Base-by-base conservation (phyloP, 768 basidiomycete species). In the Exidia glandulosa region DNA sequence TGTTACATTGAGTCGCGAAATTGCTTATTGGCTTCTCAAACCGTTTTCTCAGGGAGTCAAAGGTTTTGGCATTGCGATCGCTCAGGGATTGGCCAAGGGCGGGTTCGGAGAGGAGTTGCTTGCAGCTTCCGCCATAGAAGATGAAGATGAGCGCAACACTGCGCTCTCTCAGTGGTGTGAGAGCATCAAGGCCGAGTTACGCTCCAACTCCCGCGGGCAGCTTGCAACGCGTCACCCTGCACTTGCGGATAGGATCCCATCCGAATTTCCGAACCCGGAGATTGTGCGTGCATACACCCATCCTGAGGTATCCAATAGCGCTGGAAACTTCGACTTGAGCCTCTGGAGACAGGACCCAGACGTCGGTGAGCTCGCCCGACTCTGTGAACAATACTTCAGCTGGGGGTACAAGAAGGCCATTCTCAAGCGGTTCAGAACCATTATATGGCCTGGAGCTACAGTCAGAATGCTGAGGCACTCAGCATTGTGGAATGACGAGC, bases 341-440 rank as follows among this genome's bases (percentile, higher is more conserved):
- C 66, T 68, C 59, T 83, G 81, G 80, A 66, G 66, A 33, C 67
- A 71, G 57, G 88, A 91, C 61, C 86, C 87, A 0, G 82, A 87
- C 64, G 72, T 90, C 1, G 80, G 79, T 14, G 82, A 80, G 58
- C 79, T 94, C 16, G 92, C 94, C 0, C 80, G 74, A 7, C 76
- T 85, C 3, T 94, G 92, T 74, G 94, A 96, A 70, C 77, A 85
- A 54, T 88, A 85, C 69, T 95, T 95, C 63, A 92, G 94, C 68
- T 96, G 93, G 93, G 93, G 93, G 0, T 85, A 89, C 56, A 85
- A 79, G 65, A 87, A 90, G 52, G 76, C 83, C 2, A 90, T 95
- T 59, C 79, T 89, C 64, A 89, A 90, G 63, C 84, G 90, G 14
- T 93, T 94, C 67, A 78, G 88, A 66, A 88, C 84, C 0, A 80